A percentile compares a stretch with the other conserved stretches of the same genome.
These are phyloP conservation scores for Paramecium sexaurelia DNA, from an alignment of 73 alveolate species.

Conservation along the genomic window DNA sequence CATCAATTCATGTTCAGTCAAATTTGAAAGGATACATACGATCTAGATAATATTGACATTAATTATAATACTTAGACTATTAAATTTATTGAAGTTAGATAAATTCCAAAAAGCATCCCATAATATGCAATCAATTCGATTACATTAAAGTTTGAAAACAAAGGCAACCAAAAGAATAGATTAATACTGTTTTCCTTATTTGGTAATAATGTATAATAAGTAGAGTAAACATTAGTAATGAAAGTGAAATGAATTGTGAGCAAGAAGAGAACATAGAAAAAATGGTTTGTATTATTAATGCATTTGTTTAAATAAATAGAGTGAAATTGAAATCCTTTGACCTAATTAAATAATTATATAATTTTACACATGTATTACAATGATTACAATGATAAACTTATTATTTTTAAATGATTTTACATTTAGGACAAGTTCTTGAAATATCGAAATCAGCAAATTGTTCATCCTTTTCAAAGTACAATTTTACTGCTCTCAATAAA, in stretches of 20 bases:
- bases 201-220: neutral
- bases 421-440: neutral
- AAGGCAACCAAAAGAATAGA: neutral
- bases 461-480: neutral
- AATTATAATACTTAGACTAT: neutral
- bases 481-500: neutral
- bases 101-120: neutral
- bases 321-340: slow-evolving; percentile 26
- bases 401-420: neutral
- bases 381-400: neutral
- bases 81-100: neutral
- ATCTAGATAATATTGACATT: neutral
- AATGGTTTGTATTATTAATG: slow-evolving; percentile 6
- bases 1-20: neutral
- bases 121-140: neutral
- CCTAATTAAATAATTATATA: neutral
- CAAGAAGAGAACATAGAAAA: neutral
- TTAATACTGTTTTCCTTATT: neutral
- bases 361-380: neutral
- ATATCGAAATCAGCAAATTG: neutral
- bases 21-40: neutral
- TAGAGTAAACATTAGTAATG: neutral
- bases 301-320: neutral
- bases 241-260: neutral
- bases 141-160: neutral